Evolutionary conservation across 306 rosid genomes (phyloP).

Genomic region (Gastrolobium villosum): DNA sequence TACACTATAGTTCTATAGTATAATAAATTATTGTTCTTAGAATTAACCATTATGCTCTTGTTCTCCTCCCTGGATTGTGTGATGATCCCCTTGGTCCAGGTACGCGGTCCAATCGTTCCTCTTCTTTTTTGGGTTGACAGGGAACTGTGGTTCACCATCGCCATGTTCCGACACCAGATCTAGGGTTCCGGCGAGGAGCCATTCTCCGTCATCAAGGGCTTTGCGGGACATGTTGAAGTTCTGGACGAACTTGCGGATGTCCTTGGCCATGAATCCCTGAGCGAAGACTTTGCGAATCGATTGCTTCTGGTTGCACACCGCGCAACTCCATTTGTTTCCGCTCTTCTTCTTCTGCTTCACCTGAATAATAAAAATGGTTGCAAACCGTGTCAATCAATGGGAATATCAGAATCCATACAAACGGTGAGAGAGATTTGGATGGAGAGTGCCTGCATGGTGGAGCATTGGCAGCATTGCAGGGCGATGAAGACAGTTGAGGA

Average conservation of each 20-base stretch:
- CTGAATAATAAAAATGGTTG: slow-evolving; percentile 44
- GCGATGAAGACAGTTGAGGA: slow-evolving; percentile 72
- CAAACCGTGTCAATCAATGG: neutral
- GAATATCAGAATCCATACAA: neutral
- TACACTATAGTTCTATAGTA: neutral
- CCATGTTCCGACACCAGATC: neutral
- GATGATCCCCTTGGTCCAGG: slow-evolving; percentile 58
- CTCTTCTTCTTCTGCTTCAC: slow-evolving; percentile 87
- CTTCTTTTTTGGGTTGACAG: slow-evolving; percentile 20
- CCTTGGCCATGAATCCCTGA: slow-evolving; percentile 74
- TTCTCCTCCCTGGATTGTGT: slow-evolving; percentile 4
- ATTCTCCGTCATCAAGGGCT: slow-evolving; percentile 49
- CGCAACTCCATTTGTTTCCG: slow-evolving; percentile 81
- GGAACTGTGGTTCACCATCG: neutral
- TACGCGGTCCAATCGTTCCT: slow-evolving; percentile 75
- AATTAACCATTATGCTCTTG: slow-evolving; percentile 45
- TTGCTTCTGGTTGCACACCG: slow-evolving; percentile 83
- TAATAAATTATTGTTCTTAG: neutral
- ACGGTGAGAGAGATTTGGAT: neutral
- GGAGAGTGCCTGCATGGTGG: slow-evolving; percentile 79
- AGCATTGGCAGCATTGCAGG: slow-evolving; percentile 87
- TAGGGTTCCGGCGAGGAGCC: slow-evolving; percentile 44
- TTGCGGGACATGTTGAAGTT: slow-evolving; percentile 81
- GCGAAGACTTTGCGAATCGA: slow-evolving; percentile 81
- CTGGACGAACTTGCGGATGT: slow-evolving; percentile 83